These are phyloP conservation scores for Gossypium turneri DNA, from an alignment of 345 rosid genomes.

Conservation along the genomic window DNA sequence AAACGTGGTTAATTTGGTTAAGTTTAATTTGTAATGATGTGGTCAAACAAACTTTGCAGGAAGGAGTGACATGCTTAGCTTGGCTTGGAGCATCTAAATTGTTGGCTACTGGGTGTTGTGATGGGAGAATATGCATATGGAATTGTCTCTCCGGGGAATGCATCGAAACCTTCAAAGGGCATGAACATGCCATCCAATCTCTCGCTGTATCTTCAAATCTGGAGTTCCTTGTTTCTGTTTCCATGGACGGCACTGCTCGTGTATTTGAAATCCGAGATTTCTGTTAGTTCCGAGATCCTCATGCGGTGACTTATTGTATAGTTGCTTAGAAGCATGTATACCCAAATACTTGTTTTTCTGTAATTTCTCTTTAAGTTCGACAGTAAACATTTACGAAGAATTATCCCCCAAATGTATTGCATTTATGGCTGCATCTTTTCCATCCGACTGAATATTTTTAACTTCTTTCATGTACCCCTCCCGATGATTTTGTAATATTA, in stretches of 20 bases:
- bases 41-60: conserved; percentile 38
- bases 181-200: conserved; percentile 49
- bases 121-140: conserved; percentile 76
- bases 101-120: conserved; percentile 67
- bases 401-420: too few relatives aligned
- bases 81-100: conserved; percentile 73
- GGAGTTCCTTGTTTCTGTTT: conserved; percentile 57
- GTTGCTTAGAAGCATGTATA: not conserved
- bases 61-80: conserved; percentile 64
- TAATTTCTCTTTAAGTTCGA: too few relatives aligned
- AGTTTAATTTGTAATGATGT: not conserved
- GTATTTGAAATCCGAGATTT: conserved; percentile 64
- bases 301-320: not conserved
- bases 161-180: conserved; percentile 57
- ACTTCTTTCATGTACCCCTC: too few relatives aligned
- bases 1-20: not conserved
- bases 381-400: too few relatives aligned
- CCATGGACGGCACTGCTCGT: conserved; percentile 70
- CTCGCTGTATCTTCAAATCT: conserved; percentile 42
- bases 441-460: too few relatives aligned
- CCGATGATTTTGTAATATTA: too few relatives aligned
- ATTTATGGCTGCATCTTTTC: too few relatives aligned
- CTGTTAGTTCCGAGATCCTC: conserved; percentile 9
- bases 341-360: not conserved
- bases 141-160: conserved; percentile 76